These are phyloP conservation scores for Ceratocystis ficicola DNA, from an alignment of 2,329 filamentous ascomycete genomes.

Conservation along the genomic window DNA sequence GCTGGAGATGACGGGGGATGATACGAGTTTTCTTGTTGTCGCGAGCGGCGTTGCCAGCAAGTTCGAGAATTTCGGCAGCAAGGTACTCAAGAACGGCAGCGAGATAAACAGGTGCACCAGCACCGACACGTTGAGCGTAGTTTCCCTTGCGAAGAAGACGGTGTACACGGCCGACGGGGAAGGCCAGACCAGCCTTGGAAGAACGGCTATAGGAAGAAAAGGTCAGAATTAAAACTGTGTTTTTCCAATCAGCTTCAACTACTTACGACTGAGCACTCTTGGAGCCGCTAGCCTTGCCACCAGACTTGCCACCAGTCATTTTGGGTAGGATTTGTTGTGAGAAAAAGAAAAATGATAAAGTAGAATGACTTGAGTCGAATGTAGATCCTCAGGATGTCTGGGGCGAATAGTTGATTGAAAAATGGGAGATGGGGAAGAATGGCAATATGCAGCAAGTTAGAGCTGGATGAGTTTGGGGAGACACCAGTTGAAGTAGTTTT, in stretches of 20 bases:
- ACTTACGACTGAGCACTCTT: constrained; percentile 99
- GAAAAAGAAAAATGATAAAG: constrained; percentile 11
- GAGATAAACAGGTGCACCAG: constrained; percentile 92
- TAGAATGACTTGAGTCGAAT: not conserved
- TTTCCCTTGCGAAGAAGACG: constrained; percentile 98
- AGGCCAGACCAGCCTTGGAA: constrained; percentile 97
- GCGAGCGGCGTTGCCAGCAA: constrained; percentile 95
- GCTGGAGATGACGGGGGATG: constrained; percentile 96
- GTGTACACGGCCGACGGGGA: constrained; percentile 98
- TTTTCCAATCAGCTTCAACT: not conserved
- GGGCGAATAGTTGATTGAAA: constrained; percentile 20
- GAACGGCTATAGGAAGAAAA: constrained; percentile 56
- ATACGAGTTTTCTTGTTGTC: constrained; percentile 99
- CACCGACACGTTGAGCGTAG: constrained; percentile 99
- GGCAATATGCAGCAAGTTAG: not conserved
- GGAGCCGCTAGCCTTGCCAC: constrained; percentile 97
- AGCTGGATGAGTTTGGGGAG: not conserved
- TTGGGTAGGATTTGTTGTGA: constrained; percentile 40
- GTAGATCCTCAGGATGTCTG: not conserved
- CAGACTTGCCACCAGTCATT: constrained; percentile 99
- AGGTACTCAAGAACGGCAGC: constrained; percentile 97
- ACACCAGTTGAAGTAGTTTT: constrained; percentile 47
- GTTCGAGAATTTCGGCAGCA: constrained; percentile 94
- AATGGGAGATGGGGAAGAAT: constrained; percentile 27
- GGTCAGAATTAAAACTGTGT: not conserved